A percentile compares a stretch with the other conserved stretches of the same genome.
Conservation (phyloP, 495 filamentous ascomycete species). For the Viridothelium virens region DNA sequence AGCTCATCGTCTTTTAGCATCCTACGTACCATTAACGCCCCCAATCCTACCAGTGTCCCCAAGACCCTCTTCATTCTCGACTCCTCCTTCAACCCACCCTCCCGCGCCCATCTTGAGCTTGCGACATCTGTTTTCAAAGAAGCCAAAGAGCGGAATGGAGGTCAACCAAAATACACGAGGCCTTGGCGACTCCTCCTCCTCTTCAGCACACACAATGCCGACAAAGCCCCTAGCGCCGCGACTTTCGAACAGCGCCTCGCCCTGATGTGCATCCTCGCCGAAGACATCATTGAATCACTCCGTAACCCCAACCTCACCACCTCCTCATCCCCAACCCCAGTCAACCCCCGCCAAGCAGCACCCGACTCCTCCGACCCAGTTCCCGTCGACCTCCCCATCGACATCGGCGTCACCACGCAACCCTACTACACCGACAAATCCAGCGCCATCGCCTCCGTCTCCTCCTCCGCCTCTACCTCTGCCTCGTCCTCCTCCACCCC, state of each 20-base stretch:
- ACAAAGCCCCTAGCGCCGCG: slow-evolving; percentile 81
- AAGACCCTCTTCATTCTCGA: slow-evolving; percentile 74
- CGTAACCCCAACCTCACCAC: background rate
- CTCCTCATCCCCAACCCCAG: background rate
- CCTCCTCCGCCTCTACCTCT: slow-evolving; percentile 34
- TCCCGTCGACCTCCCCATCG: slow-evolving; percentile 40
- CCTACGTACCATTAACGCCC: slow-evolving; percentile 40
- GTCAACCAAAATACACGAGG: background rate
- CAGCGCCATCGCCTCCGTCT: slow-evolving; percentile 47
- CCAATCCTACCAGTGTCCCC: background rate
- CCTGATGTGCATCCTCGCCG: slow-evolving; percentile 80
- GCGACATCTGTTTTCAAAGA: slow-evolving; percentile 54
- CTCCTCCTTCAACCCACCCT: slow-evolving; percentile 93
- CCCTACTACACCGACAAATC: slow-evolving; percentile 86
- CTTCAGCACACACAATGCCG: slow-evolving; percentile 84
- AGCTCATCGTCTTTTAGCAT: slow-evolving; percentile 52
- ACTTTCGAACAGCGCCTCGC: slow-evolving; percentile 69
- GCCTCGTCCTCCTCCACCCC: slow-evolving; percentile 37
- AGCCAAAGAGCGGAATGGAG: slow-evolving; percentile 14
- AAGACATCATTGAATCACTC: slow-evolving; percentile 42
- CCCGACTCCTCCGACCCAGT: background rate
- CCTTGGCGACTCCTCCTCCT: slow-evolving; percentile 64
- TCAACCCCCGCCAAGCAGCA: no score
- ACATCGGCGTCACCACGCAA: slow-evolving; percentile 72
- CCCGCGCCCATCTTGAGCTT: slow-evolving; percentile 71